Evolutionary conservation across 1,139 yeast species (phyloP), one percentile per base, ranked within the genome.

Genomic region (Sporopachydermia cereana): DNA sequence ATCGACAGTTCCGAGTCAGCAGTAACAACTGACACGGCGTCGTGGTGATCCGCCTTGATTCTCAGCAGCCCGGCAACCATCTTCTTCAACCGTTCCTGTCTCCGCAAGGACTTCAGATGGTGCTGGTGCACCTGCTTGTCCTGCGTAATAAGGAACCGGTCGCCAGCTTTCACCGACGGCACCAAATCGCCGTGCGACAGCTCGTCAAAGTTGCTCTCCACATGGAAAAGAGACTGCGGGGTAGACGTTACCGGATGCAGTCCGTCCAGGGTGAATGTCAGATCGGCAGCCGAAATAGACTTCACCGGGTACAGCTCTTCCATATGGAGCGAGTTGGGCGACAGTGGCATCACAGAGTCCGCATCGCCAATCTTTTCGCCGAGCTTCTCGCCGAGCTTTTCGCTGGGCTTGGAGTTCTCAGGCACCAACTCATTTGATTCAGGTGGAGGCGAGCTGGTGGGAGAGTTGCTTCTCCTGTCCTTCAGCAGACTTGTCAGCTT

Each of bases 1-100:
- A 16, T 17, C 30, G 42, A 9, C 61, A 60, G n/a, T 67, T 63
- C 41, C 73, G 60, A 21, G 76, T 64, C 50, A 80, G 39, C 84
- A 1, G 94, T 93, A n/a, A 85, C 84, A 1, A 95, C 95, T 45
- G 83, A 74, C 44, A 81, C 79, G 2, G 95, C 95, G 54, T 79
- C 91, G 53, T 79, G 85, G 45, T 95, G 69, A 31, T 84, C 69
- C 58, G 81, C 84, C 55, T 83, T 83, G 9, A 89, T 88, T 23
- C 57, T 46, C 49, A 89, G 64, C 51, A 86, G 70, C 57, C 85
- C 95, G 54, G 85, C 85, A 52, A 91, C 71, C 95, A 89, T 84
- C 50, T 79, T 79, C 18, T 86, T 75, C 43, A 89, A 68, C 59
- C 86, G 88, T 58, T 89, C 97, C 61, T 88, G 96, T 52, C 97